Base-by-base conservation (phyloP, 1,284 basidiomycete genomes). In the Psilocybe mexicana region DNA sequence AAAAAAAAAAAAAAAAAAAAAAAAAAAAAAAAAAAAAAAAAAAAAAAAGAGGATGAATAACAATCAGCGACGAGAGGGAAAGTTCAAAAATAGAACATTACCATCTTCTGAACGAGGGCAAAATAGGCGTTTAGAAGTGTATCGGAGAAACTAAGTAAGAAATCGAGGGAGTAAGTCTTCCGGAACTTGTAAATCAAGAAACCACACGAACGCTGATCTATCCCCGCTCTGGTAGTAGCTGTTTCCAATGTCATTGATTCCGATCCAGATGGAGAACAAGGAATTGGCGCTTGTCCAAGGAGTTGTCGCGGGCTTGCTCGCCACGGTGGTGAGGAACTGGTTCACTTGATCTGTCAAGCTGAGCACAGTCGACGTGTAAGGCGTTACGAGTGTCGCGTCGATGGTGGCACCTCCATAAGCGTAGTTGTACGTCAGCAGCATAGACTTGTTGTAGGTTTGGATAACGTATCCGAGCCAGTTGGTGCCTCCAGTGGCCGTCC, bases 361-460 rank as follows among this genome's bases (percentile, higher is more conserved):
- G 11, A 79, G 68, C n/a, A 86, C 79, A 0, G 77, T 81, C 6
- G 82, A 73, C 43, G 70, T 66, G 64, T 76, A 84, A 1, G 84
- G 83, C 3, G 72, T 59, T 36, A 85, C 83, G 24, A 85, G 76
- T 14, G 60, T 74, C 1, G 79, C 75, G 63, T 85, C 76, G 59
- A 85, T 85, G 14, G 83, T 85, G 11, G 84, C 83, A 23, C 84
- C 84, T 40, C 83, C 83, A 61, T 82, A 84, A 2, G 84, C 83
- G 61, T 79, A 85, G 69, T 86, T 85, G 72, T 83, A 85, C 0
- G 81, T 82, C 42, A 83, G 72, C 45, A 84, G 59, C 10, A 78
- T 64, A 11, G 82, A 82, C 40, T 73, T 78, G 72, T 86, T 86
- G 71, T 76, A 79, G 44, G 73, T 69, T 3, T 74, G 74, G 0